Evolutionary conservation across 257 asterid species (phyloP).

Genomic region (Petrea volubilis): DNA sequence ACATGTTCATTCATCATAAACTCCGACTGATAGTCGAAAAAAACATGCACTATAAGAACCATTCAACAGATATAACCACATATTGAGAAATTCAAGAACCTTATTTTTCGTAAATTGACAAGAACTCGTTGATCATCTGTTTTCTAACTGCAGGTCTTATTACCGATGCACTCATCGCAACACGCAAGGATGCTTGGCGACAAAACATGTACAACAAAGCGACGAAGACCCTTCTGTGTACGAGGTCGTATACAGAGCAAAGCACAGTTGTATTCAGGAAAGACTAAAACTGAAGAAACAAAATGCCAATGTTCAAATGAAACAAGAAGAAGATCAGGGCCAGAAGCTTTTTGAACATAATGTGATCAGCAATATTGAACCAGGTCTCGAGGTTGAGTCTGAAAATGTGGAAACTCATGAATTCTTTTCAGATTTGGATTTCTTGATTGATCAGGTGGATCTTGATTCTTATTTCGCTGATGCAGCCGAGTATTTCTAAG

Average conservation of each 20-base stretch:
- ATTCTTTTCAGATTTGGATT: slow-evolving; percentile 31
- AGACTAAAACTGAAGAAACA: slow-evolving; percentile 1
- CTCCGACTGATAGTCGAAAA: too few relatives aligned
- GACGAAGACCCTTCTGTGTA: slow-evolving; percentile 38
- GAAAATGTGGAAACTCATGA: slow-evolving; percentile 2
- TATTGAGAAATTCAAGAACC: too few relatives aligned
- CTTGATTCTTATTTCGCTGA: slow-evolving; percentile 34
- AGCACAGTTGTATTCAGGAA: slow-evolving; percentile 45
- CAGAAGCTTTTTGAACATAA: neutral
- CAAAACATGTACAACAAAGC: slow-evolving; percentile 59
- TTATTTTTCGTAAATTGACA: too few relatives aligned
- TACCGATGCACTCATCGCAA: slow-evolving; percentile 65
- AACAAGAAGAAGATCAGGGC: neutral
- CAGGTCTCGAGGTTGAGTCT: neutral
- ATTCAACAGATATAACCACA: too few relatives aligned
- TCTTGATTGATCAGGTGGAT: slow-evolving; percentile 31
- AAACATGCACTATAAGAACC: too few relatives aligned
- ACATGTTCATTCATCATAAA: too few relatives aligned
- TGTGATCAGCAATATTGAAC: neutral
- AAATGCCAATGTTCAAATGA: neutral
- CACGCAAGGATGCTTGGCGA: slow-evolving; percentile 62
- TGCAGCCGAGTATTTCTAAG: slow-evolving; percentile 16
- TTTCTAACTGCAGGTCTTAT: slow-evolving; percentile 55
- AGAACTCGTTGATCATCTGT: too few relatives aligned
- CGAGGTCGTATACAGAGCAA: slow-evolving; percentile 53